phyloP scores from a whole-genome alignment of 768 basidiomycete species.

The Boletus barrowsii region DNA sequence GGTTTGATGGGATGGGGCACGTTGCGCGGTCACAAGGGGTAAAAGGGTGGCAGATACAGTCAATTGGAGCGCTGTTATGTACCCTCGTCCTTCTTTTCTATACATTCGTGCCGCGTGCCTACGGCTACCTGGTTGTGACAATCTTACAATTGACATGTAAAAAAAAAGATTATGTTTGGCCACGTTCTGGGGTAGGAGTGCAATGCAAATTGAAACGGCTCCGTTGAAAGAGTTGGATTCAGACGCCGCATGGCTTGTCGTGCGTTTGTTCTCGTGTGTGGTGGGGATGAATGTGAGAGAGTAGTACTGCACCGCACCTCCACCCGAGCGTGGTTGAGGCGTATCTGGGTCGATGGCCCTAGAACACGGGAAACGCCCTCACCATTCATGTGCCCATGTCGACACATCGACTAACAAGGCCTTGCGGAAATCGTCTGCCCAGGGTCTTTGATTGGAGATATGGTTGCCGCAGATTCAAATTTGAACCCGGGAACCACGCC shows the following conservation, averaged over 20 bases:
- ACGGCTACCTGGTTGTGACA: too few relatives aligned
- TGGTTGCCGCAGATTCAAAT: neutral
- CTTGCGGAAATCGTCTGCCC: conserved; percentile 20
- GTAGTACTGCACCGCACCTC: neutral
- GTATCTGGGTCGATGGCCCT: neutral
- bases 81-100: too few relatives aligned
- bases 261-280: neutral
- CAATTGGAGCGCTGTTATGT: conserved; percentile 4
- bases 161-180: neutral
- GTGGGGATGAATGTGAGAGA: neutral
- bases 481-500: neutral
- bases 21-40: conserved; percentile 13
- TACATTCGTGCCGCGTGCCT: too few relatives aligned
- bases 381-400: neutral
- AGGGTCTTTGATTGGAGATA: conserved; percentile 21
- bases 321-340: conserved; percentile 4
- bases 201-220: conserved; percentile 7
- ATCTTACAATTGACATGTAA: too few relatives aligned
- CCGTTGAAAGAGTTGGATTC: conserved; percentile 8
- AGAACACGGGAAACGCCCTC: neutral
- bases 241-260: neutral
- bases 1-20: conserved; percentile 21
- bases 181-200: conserved; percentile 30
- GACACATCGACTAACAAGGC: conserved; percentile 2
- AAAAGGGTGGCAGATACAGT: conserved; percentile 6